Percentiles rank a stretch among this genome's conserved stretches.
Conservation (phyloP, 139 green algal genomes). For the Prasinococcaceae sp. region DNA sequence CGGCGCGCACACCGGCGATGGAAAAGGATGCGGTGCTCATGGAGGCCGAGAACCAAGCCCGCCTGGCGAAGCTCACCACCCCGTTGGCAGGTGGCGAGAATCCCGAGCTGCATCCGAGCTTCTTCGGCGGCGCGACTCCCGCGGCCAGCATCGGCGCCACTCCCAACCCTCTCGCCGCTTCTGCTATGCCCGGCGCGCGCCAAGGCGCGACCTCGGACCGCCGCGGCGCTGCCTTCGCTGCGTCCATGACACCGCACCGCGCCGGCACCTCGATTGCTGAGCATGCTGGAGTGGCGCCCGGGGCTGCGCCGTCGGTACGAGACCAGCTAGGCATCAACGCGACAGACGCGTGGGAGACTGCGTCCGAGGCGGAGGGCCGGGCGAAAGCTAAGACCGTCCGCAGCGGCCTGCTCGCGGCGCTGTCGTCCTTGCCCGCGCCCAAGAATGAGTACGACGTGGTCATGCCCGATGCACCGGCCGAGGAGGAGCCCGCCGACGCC, state of each 20-base stretch:
- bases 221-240: neutral
- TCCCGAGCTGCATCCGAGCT: constrained; percentile 45
- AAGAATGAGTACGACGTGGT: constrained; percentile 70
- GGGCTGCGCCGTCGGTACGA: constrained; percentile 41
- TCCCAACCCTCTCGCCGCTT: neutral
- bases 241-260: neutral
- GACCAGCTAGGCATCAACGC: constrained; percentile 80
- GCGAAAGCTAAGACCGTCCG: constrained; percentile 14
- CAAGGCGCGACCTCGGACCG: neutral
- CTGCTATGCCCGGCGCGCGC: neutral
- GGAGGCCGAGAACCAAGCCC: constrained; percentile 68
- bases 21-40: constrained; percentile 55
- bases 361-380: neutral
- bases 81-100: constrained; percentile 79
- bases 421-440: constrained; percentile 61
- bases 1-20: constrained; percentile 49
- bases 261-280: neutral
- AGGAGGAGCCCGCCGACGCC: constrained; percentile 19
- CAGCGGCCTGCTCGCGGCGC: constrained; percentile 43
- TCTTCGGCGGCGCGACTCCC: constrained; percentile 64
- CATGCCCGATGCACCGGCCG: constrained; percentile 24
- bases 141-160: neutral
- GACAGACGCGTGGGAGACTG: constrained; percentile 11
- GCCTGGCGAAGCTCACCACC: constrained; percentile 57
- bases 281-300: constrained; percentile 29